These are phyloP conservation scores for Picea glauca DNA, from an alignment of 75 land plant genomes.

Conservation along the genomic window DNA sequence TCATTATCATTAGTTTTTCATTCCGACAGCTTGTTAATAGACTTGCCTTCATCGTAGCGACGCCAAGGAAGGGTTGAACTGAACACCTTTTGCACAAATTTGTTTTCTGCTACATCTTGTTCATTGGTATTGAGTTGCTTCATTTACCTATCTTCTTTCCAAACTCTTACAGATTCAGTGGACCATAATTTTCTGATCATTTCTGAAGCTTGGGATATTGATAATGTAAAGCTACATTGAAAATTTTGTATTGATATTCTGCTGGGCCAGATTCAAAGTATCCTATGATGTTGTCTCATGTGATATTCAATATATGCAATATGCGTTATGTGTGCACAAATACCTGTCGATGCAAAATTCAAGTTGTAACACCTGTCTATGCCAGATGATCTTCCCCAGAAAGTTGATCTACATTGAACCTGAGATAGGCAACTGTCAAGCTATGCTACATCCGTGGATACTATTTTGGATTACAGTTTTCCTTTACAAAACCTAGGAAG, in stretches of 20 bases:
- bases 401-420: neutral
- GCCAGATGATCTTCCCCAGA: neutral
- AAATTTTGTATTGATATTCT: neutral
- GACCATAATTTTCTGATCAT: neutral
- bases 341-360: neutral
- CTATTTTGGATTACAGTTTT: neutral
- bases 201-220: neutral
- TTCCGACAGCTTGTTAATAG: neutral
- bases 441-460: neutral
- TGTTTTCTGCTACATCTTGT: neutral
- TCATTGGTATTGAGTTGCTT: neutral
- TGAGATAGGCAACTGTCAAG: neutral
- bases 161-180: neutral
- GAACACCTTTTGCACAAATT: too few relatives aligned
- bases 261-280: neutral
- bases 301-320: neutral
- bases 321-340: neutral
- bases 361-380: neutral
- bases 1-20: too few relatives aligned
- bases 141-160: neutral
- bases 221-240: neutral
- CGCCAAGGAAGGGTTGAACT: neutral
- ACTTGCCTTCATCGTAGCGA: neutral
- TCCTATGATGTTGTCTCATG: neutral
- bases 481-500: neutral